Evolutionary conservation across 2,329 filamentous ascomycete species (phyloP).

Genomic region (Rutstroemia sp.): DNA sequence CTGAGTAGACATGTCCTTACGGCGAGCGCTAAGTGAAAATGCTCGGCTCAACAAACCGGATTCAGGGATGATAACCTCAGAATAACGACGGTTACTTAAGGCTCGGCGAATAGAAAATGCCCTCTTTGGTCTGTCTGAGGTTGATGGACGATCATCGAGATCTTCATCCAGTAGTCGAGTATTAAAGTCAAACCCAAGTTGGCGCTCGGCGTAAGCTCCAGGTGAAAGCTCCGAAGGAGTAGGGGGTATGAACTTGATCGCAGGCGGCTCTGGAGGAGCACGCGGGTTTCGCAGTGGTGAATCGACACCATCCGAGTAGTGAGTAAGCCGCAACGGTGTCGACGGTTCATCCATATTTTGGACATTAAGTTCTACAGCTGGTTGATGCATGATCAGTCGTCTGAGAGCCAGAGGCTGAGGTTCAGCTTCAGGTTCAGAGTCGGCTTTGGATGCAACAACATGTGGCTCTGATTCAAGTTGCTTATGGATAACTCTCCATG

Average conservation of each 20-base stretch:
- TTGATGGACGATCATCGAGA: constrained; percentile 31
- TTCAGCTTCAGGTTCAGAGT: neutral
- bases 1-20: constrained; percentile 22
- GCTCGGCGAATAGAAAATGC: constrained; percentile 46
- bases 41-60: constrained; percentile 44
- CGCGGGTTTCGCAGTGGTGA: constrained; percentile 57
- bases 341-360: constrained; percentile 35
- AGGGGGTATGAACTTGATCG: constrained; percentile 54
- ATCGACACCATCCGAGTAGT: constrained; percentile 47
- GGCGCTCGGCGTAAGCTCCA: constrained; percentile 42
- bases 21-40: constrained; percentile 25
- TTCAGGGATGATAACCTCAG: constrained; percentile 41
- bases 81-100: constrained; percentile 42
- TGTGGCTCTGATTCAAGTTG: neutral
- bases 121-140: constrained; percentile 36
- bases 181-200: constrained; percentile 42
- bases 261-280: constrained; percentile 48
- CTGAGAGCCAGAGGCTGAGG: constrained; percentile 2
- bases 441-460: no score
- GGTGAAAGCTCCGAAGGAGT: constrained; percentile 55
- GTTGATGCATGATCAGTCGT: constrained; percentile 7
- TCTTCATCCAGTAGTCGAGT: neutral
- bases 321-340: constrained; percentile 44
- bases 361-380: constrained; percentile 26
- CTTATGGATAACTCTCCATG: constrained; percentile 23